Base-by-base conservation (phyloP, 345 rosid species). In the Populus ilicifolia region DNA sequence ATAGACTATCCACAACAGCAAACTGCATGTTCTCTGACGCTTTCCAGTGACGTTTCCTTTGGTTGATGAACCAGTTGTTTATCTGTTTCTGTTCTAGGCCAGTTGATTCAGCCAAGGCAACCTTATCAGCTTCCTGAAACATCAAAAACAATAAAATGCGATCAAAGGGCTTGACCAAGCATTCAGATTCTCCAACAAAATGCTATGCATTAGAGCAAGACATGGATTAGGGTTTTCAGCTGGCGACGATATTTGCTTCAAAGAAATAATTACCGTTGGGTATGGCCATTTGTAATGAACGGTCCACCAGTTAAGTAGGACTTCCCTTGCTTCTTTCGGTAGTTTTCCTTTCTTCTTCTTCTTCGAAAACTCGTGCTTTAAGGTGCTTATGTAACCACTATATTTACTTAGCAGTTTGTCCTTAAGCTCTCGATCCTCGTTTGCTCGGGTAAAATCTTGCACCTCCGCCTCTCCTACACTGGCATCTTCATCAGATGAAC, bases 51-150 rank as follows among this genome's bases (percentile, higher is more conserved):
- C 92, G 84, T 75, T 89, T 89, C 83, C 92, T 79, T 78, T 87
- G 92, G 65, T 89, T 89, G 36, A 89, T 88, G 62, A 88, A 88
- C 91, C 91, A 88, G 69, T 88, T 88, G 83, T 85, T 88, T n/a
- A 88, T 86, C 84, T 88, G 91, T 46, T 83, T 88, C 87, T 85
- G 91, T 72, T 86, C 89, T 33, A 88, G 78, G 8, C 92, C 88
- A 4, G 92, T 86, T 48, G 89, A 65, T 38, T 79, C 88, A 0
- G 92, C 89, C 81, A 89, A 70, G 0, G 76, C 81, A 23, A 78
- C 70, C 88, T 89, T 89, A 30, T 89, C 92, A 6, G 77, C 84
- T 79, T 89, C 90, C 90, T 89, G 80, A 35, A 70, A 3, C 3
- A 23, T 35, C 17, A 18, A 61, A 8, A 5, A 16, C 4, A 39